Evolutionary conservation across 2,329 filamentous ascomycete species (phyloP).

Genomic region (Cladorrhinum sp.): DNA sequence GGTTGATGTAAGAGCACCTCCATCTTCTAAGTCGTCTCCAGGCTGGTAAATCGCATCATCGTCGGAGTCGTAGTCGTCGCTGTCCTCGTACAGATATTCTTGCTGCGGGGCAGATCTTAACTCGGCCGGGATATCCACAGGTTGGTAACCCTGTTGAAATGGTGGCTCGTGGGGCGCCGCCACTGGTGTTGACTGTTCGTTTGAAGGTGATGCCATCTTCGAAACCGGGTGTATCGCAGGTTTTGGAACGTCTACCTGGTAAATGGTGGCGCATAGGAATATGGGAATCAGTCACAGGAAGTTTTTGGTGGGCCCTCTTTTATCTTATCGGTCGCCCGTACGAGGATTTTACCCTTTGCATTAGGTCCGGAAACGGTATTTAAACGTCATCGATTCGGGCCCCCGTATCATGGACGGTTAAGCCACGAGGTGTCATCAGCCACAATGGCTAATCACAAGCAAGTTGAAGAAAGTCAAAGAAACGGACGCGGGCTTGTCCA

Average conservation of each 20-base stretch:
- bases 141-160: slow-evolving; percentile 42
- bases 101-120: slow-evolving; percentile 25
- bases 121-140: slow-evolving; percentile 31
- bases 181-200: not conserved
- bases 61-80: slow-evolving; percentile 40
- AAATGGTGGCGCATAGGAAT: not conserved
- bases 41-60: slow-evolving; percentile 45
- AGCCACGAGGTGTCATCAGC: no score
- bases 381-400: no score
- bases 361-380: no score
- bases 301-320: not conserved
- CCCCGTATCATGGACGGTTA: no score
- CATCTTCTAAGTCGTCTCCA: slow-evolving; percentile 46
- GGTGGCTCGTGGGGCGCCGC: slow-evolving; percentile 46
- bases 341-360: no score
- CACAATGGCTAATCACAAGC: no score
- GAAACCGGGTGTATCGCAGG: not conserved
- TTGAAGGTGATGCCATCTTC: slow-evolving; percentile 12
- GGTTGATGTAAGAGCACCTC: slow-evolving; percentile 60
- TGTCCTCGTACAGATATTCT: slow-evolving; percentile 33
- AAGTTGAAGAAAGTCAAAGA: no score
- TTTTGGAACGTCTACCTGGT: not conserved
- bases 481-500: no score
- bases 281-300: not conserved
- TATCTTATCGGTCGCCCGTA: not conserved